phyloP scores from a whole-genome alignment of 345 rosid genomes.

The Noccaea caerulescens region DNA sequence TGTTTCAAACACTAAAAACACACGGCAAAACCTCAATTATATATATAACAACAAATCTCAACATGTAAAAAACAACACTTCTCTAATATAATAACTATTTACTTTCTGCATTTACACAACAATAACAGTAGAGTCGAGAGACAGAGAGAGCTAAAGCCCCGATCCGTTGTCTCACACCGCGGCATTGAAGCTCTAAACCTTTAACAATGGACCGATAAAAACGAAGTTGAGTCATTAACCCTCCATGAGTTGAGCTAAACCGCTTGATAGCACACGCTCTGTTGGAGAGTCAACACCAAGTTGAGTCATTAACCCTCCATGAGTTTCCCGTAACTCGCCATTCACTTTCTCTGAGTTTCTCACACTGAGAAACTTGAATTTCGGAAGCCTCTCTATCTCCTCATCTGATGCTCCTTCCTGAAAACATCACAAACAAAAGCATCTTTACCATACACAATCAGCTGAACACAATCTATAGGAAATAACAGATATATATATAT shows the following conservation, averaged over 20 bases:
- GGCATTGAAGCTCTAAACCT: slow-evolving; percentile 6
- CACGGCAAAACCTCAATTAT: slow-evolving; percentile 13
- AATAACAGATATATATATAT: neutral
- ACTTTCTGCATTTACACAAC: slow-evolving; percentile 33
- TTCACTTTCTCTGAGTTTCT: slow-evolving; percentile 55
- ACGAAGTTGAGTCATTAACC: no score
- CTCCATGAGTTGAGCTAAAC: no score
- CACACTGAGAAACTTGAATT: slow-evolving; percentile 55
- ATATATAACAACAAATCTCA: slow-evolving; percentile 4
- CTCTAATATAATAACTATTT: slow-evolving; percentile 18
- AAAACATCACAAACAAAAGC: neutral
- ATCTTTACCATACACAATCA: neutral
- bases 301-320: slow-evolving; percentile 71
- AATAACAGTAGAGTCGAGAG: neutral
- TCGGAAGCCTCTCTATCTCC: slow-evolving; percentile 71
- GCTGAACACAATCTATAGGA: neutral
- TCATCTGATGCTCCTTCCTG: slow-evolving; percentile 91
- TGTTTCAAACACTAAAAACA: slow-evolving; percentile 26
- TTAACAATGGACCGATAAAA: slow-evolving; percentile 3
- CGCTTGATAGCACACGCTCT: slow-evolving; percentile 57
- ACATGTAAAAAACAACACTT: slow-evolving; percentile 18
- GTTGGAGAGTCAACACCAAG: slow-evolving; percentile 57
- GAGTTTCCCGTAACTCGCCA: slow-evolving; percentile 56
- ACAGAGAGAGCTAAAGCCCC: slow-evolving; percentile 3
- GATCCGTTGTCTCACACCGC: slow-evolving; percentile 8